Conservation (phyloP, 768 basidiomycete genomes). For the Dioszegia aurantiaca region DNA sequence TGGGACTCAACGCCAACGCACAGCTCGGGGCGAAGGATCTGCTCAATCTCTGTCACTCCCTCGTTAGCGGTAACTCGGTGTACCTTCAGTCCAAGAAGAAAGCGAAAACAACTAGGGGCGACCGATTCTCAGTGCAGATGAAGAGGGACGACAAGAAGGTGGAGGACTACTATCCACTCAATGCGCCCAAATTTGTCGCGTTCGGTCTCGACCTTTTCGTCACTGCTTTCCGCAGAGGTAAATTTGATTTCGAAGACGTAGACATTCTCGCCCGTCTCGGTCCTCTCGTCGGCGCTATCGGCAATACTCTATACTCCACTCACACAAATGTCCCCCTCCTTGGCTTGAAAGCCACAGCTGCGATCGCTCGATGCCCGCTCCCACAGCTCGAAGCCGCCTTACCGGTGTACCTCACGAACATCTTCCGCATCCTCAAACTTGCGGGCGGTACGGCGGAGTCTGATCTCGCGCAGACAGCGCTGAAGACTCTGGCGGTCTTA, state of each 20-base stretch:
- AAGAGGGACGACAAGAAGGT: constrained; percentile 64
- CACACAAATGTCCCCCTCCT: constrained; percentile 70
- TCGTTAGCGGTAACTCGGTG: constrained; percentile 83
- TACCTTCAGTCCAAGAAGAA: constrained; percentile 67
- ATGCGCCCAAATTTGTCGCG: constrained; percentile 84
- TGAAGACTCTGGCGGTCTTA: constrained; percentile 79
- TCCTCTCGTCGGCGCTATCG: constrained; percentile 78
- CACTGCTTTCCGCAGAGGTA: constrained; percentile 77
- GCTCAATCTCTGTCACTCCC: constrained; percentile 77
- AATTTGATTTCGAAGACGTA: constrained; percentile 76
- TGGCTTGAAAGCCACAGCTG: constrained; percentile 74
- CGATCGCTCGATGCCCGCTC: constrained; percentile 78
- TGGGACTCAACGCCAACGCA: constrained; percentile 78
- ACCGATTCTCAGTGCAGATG: constrained; percentile 70
- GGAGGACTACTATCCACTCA: constrained; percentile 72
- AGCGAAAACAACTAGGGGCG: constrained; percentile 51
- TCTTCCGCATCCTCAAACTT: constrained; percentile 74
- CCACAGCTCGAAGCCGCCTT: constrained; percentile 70
- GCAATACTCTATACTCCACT: constrained; percentile 85
- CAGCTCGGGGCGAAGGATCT: constrained; percentile 68
- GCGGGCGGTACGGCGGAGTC: constrained; percentile 77
- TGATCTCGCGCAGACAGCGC: constrained; percentile 79
- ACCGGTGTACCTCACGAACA: constrained; percentile 78
- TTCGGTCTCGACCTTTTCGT: constrained; percentile 90
- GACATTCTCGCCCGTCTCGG: constrained; percentile 78